Percentiles rank a stretch among this genome's conserved stretches.
phyloP scores from a whole-genome alignment of 2,329 filamentous ascomycete genomes.

The Aureobasidium lini region DNA sequence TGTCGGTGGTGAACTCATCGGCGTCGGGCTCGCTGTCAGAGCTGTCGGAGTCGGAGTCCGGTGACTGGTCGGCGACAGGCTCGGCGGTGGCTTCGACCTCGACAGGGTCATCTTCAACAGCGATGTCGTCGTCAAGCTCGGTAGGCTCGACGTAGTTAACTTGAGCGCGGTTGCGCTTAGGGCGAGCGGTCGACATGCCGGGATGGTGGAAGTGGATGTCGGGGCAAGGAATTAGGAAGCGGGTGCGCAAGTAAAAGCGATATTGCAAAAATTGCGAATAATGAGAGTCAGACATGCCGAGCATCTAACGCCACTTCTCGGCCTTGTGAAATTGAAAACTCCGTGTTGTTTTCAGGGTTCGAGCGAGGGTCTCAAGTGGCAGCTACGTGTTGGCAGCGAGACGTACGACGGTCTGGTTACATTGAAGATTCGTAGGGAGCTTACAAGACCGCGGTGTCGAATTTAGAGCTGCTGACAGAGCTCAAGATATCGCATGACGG shows the following conservation, averaged over 20 bases:
- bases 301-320: not conserved
- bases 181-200: not conserved
- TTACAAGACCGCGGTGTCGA: too few relatives aligned
- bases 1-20: constrained; percentile 2
- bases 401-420: too few relatives aligned
- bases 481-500: too few relatives aligned
- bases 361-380: not conserved
- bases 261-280: too few relatives aligned
- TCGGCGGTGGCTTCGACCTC: not conserved
- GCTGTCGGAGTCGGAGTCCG: not conserved
- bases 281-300: not conserved
- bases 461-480: too few relatives aligned
- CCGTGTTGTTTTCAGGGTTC: not conserved
- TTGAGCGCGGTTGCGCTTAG: not conserved
- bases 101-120: not conserved
- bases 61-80: not conserved
- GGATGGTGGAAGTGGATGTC: not conserved
- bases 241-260: not conserved
- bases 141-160: not conserved
- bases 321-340: not conserved
- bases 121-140: constrained; percentile 3
- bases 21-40: not conserved
- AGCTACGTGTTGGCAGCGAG: not conserved
- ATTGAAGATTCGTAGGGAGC: too few relatives aligned
- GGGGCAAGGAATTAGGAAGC: not conserved